phyloP scores from a whole-genome alignment of 495 filamentous ascomycete species.

The Podospora fimiseda region DNA sequence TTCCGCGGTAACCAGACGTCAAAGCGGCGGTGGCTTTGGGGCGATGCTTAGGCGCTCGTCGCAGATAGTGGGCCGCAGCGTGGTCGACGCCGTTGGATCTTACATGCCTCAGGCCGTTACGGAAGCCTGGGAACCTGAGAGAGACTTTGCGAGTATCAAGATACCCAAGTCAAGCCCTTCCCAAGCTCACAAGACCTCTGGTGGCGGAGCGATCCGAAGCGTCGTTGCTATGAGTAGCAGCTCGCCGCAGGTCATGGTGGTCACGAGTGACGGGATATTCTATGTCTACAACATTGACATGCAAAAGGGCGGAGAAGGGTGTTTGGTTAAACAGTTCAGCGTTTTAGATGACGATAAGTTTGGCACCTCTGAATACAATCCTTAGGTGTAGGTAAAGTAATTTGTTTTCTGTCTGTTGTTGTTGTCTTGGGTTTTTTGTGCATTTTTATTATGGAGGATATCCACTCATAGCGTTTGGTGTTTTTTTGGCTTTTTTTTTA shows the following conservation, averaged over 20 bases:
- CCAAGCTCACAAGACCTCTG: constrained; percentile 26
- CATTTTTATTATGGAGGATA: background rate
- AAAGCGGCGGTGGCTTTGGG: constrained; percentile 60
- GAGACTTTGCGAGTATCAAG: constrained; percentile 95
- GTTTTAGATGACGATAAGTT: constrained; percentile 48
- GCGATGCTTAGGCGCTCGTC: constrained; percentile 94
- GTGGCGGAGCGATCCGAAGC: constrained; percentile 49
- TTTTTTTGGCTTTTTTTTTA: background rate
- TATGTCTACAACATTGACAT: constrained; percentile 94
- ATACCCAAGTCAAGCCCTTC: constrained; percentile 58
- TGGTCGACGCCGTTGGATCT: constrained; percentile 81
- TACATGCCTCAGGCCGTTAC: constrained; percentile 89
- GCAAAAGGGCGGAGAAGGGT: constrained; percentile 92
- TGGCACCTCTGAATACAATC: constrained; percentile 36
- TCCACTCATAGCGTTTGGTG: background rate
- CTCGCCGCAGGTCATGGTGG: constrained; percentile 94
- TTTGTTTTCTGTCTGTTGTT: too few species aligned
- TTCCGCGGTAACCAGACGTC: constrained; percentile 34
- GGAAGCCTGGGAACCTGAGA: constrained; percentile 93
- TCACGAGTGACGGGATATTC: constrained; percentile 90
- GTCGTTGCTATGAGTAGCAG: constrained; percentile 94
- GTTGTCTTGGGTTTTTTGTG: background rate
- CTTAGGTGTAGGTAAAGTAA: too few species aligned
- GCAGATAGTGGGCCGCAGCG: constrained; percentile 83
- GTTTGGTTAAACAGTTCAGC: constrained; percentile 76